Conservation (phyloP, 139 green algal genomes). For the Edaphochlamys debaryana region DNA sequence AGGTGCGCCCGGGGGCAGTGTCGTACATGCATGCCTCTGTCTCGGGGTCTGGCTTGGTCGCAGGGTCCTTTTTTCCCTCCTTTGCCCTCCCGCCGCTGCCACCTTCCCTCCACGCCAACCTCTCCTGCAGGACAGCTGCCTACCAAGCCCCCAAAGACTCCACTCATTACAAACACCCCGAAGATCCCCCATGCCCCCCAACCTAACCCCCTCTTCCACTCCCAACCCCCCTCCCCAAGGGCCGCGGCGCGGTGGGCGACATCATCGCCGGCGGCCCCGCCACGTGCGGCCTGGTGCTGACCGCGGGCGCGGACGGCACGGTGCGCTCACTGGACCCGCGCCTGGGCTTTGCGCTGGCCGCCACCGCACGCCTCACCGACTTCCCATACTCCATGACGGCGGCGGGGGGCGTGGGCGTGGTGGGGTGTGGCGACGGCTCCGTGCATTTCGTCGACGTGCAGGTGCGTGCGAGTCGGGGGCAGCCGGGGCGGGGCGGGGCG, state of each 20-base stretch:
- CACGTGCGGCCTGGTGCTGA: constrained; percentile 53
- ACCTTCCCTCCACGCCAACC: too few relatives aligned
- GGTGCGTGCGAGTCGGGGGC: too few relatives aligned
- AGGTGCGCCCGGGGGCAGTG: constrained; percentile 10
- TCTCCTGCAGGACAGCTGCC: too few relatives aligned
- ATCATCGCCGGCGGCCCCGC: constrained; percentile 59
- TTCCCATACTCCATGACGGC: constrained; percentile 78
- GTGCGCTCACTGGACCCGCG: constrained; percentile 65
- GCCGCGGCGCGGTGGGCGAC: constrained; percentile 63
- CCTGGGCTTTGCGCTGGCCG: constrained; percentile 43
- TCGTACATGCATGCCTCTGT: too few relatives aligned
- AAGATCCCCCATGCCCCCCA: not conserved
- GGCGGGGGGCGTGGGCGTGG: constrained; percentile 57
- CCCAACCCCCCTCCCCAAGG: constrained; percentile 5
- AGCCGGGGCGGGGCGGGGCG: too few relatives aligned
- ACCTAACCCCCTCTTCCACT: too few relatives aligned
- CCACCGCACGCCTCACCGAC: constrained; percentile 62
- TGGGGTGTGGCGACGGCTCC: constrained; percentile 72
- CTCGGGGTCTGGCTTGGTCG: too few relatives aligned
- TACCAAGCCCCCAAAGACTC: too few relatives aligned
- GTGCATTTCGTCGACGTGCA: constrained; percentile 64
- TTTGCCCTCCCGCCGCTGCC: too few relatives aligned
- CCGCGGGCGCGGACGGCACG: constrained; percentile 70
- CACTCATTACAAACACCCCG: not conserved
- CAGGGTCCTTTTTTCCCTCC: too few relatives aligned